phyloP scores from a whole-genome alignment of 768 basidiomycete species.

The Amanita inopinata region DNA sequence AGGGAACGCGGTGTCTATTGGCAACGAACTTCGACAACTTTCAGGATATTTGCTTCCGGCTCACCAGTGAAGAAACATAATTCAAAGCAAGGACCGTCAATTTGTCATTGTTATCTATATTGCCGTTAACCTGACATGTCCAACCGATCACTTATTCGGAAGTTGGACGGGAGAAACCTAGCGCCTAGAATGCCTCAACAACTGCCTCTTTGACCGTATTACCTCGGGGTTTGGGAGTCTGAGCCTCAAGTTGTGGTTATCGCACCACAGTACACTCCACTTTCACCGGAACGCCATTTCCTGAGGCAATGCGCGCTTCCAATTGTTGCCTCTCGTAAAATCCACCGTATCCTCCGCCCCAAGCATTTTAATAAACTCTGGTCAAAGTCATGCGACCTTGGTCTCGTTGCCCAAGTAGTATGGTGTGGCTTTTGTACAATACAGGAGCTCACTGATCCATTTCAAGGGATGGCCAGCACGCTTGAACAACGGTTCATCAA shows the following conservation, averaged over 20 bases:
- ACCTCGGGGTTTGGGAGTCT: conserved; percentile 6
- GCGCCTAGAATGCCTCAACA: background rate
- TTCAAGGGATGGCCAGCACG: no score
- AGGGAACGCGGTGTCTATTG: background rate
- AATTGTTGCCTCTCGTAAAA: no score
- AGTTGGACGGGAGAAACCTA: background rate
- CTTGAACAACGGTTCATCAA: no score
- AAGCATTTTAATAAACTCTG: no score
- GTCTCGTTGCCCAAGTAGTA: no score
- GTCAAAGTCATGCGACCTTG: no score
- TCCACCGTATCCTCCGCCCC: no score
- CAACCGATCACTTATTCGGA: background rate
- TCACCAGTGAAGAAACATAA: background rate
- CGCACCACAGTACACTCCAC: background rate
- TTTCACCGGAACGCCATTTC: background rate
- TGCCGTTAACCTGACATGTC: conserved; percentile 7
- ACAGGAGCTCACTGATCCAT: no score
- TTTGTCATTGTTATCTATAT: background rate
- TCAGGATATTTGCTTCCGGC: background rate
- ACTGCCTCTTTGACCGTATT: background rate
- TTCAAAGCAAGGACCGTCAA: background rate
- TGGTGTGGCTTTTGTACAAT: no score
- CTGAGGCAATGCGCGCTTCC: background rate
- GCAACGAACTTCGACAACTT: conserved; percentile 1
- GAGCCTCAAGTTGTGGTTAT: background rate